Evolutionary conservation across 768 basidiomycete genomes (phyloP), one percentile per base, ranked within the genome.

Genomic region (Lenzites betulinus): DNA sequence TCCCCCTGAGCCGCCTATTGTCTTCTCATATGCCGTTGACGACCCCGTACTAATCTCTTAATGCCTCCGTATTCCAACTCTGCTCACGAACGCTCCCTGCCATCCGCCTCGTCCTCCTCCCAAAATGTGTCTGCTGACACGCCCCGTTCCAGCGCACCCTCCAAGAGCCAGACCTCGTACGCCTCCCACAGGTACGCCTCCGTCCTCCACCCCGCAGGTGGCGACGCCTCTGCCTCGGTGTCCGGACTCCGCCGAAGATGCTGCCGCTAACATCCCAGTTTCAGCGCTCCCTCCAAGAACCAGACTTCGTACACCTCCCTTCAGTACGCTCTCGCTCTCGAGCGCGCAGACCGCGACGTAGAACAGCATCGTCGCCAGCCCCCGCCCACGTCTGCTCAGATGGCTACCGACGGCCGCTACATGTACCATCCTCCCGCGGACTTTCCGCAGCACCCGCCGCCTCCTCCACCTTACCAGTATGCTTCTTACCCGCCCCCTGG

Each of bases 391-490:
- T 50, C 60, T 12, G 28, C 68, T 1, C 64, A 67, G 64, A 81
- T 81, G 81, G 77, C 83, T 38, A 74, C 83, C 43, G 82, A 83
- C 72, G 76, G 78, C 53, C 77, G 81, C 59, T 84, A 85, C 67
- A 75, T 84, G 71, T 87, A 88, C 70, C 78, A 79, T 54, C 75
- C 80, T 53, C 78, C 76, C 35, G 70, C 74, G 38, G 76, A 76
- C 56, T 39, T 33, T 33, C 30, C 30, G 6, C 30, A 50, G 33
- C 22, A 28, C 38, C 30, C 38, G 38, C 38, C 38, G 7, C 38
- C 38, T 5, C 38, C 38, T 16, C 38, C 55, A 35, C 66, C 73
- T 59, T 87, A 88, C 69, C 82, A 81, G 63, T 85, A 84, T 69
- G 49, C 79, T 30, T 70, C 77, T 56, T 81, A 83, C 59, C 51